Evolutionary conservation across 371 early-diverging fungal genomes (phyloP).

Genomic region (Massospora cicadina): DNA sequence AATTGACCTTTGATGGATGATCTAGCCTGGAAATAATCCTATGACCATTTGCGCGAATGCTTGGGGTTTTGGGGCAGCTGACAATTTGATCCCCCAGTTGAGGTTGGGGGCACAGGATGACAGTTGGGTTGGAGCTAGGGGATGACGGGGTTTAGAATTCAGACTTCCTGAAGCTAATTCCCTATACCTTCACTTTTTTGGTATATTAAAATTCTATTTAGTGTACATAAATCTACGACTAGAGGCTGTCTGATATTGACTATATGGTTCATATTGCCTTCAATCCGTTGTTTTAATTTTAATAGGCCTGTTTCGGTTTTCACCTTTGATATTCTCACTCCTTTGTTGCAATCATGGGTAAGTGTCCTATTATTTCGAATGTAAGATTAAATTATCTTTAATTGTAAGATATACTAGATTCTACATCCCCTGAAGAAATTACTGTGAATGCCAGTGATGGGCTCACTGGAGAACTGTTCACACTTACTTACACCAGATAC

Average conservation of each 20-base stretch:
- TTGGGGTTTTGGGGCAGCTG: neutral
- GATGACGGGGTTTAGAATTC: neutral
- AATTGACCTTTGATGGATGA: too few relatives aligned
- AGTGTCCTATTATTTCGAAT: neutral
- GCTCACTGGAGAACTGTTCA: constrained; percentile 54
- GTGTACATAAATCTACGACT: neutral
- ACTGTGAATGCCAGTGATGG: constrained; percentile 61
- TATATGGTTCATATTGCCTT: neutral
- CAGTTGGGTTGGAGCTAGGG: neutral
- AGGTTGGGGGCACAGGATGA: neutral
- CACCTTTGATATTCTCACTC: neutral
- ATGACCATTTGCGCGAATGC: neutral
- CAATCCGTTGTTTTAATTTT: neutral
- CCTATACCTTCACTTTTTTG: neutral
- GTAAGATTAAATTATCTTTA: neutral
- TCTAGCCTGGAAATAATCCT: too few relatives aligned
- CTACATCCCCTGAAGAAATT: constrained; percentile 24
- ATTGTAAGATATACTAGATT: constrained; percentile 16
- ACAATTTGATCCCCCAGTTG: neutral
- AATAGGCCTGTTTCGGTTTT: neutral
- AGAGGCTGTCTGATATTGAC: neutral
- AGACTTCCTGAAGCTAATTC: neutral
- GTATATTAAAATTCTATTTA: neutral
- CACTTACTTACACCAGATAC: constrained; percentile 70
- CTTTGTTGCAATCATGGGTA: neutral